Percentiles rank a stretch among this genome's conserved stretches.
Conservation (phyloP, 2,329 filamentous ascomycete species). For the Grosmannia huntii region DNA sequence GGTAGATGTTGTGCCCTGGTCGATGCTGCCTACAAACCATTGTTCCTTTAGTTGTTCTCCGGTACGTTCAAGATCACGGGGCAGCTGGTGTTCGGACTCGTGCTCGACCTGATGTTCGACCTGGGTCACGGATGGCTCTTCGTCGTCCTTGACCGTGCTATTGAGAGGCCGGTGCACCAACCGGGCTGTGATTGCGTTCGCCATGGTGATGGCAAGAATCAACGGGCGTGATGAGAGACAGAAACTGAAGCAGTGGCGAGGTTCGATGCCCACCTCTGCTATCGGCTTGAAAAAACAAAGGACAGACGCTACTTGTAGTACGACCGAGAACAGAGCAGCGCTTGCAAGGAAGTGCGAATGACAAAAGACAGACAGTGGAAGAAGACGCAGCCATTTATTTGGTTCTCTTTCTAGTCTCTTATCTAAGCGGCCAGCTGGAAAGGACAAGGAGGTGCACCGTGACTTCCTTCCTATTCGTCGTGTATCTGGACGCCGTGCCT, state of each 20-base stretch:
- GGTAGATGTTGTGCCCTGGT: conserved; percentile 82
- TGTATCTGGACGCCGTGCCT: not conserved
- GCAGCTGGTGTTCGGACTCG: conserved; percentile 13
- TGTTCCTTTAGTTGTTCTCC: conserved; percentile 23
- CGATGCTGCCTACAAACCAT: conserved; percentile 74
- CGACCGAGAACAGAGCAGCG: too few species aligned
- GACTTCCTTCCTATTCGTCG: not conserved
- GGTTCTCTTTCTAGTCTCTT: not conserved
- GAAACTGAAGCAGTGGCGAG: too few species aligned
- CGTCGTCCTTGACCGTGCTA: not conserved
- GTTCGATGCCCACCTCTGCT: too few species aligned
- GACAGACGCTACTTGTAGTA: too few species aligned
- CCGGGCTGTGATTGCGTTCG: not conserved
- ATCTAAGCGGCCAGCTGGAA: not conserved
- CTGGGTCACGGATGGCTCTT: not conserved
- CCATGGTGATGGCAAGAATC: not conserved
- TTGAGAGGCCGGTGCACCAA: not conserved
- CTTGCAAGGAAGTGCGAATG: too few species aligned
- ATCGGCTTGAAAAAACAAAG: too few species aligned
- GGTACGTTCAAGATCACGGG: conserved; percentile 19
- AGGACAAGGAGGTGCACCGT: too few species aligned
- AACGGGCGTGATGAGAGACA: too few species aligned
- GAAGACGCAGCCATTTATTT: not conserved
- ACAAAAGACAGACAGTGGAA: too few species aligned
- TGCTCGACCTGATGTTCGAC: not conserved